phyloP scores from a whole-genome alignment of 768 basidiomycete genomes.

The Boletus pseudo-olivaceus region DNA sequence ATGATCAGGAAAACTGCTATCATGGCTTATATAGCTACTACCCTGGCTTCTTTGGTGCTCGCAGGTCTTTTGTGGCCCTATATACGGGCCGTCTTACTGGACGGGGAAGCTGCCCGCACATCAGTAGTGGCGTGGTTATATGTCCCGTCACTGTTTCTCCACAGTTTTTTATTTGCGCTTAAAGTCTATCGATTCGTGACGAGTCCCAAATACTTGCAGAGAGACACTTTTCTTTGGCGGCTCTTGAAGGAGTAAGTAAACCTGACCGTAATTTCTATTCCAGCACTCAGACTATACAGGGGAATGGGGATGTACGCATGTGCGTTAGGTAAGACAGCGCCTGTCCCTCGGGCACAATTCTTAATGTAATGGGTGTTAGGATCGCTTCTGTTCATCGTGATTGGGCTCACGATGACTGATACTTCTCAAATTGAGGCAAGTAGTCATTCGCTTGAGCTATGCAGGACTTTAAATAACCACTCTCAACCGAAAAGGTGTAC shows the following conservation, averaged over 20 bases:
- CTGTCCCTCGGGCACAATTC: background rate
- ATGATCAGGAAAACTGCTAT: slow-evolving; percentile 1
- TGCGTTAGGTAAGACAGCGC: slow-evolving; percentile 8
- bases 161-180: slow-evolving; percentile 14
- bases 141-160: slow-evolving; percentile 11
- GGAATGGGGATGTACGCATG: slow-evolving; percentile 25
- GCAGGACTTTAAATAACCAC: background rate
- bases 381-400: slow-evolving; percentile 13
- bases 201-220: slow-evolving; percentile 1
- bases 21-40: background rate
- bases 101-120: background rate
- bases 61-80: background rate
- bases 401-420: slow-evolving; percentile 6
- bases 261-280: background rate
- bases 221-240: slow-evolving; percentile 7
- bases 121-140: slow-evolving; percentile 4
- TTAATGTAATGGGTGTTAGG: slow-evolving; percentile 3
- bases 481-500: slow-evolving; percentile 6
- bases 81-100: background rate
- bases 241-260: slow-evolving; percentile 20
- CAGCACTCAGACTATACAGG: slow-evolving; percentile 6
- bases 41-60: background rate
- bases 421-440: slow-evolving; percentile 8
- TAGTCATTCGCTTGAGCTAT: background rate
- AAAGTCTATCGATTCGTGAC: slow-evolving; percentile 13